Evolutionary conservation across 176 grass and related monocot genomes (phyloP).

Genomic region (bread wheat (Triticum aestivum)): DNA sequence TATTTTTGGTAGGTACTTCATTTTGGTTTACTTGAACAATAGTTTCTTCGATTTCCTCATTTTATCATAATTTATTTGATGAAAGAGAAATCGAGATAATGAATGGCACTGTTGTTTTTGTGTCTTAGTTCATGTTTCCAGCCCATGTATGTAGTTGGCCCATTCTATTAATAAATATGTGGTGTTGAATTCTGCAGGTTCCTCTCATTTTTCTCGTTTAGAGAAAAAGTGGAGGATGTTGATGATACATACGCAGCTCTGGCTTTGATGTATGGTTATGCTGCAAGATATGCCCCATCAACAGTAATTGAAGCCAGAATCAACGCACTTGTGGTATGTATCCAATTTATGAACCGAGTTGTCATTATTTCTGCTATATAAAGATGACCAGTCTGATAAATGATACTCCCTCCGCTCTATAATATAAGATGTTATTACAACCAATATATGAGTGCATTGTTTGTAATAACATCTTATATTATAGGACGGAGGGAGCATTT

Average conservation of each 20-base stretch:
- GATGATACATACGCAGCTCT: conserved; percentile 96
- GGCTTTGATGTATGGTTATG: conserved; percentile 99
- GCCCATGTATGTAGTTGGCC: conserved; percentile 18
- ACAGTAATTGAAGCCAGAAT: conserved; percentile 99
- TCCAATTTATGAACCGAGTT: conserved; percentile 21
- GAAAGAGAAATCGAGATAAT: conserved; percentile 7
- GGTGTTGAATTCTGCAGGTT: conserved; percentile 56
- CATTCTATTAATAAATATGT: conserved; percentile 24
- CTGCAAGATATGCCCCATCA: conserved; percentile 96
- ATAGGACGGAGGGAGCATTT: not conserved
- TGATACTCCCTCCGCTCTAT: not conserved
- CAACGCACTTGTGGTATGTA: conserved; percentile 91
- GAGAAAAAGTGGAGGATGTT: conserved; percentile 74
- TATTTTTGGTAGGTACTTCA: not conserved
- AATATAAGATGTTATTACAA: no score
- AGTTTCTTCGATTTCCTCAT: not conserved
- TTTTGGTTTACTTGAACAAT: not conserved
- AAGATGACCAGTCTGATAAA: not conserved
- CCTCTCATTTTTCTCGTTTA: conserved; percentile 74
- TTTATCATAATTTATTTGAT: conserved; percentile 18
- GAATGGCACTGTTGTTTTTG: conserved; percentile 2
- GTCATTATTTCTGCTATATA: conserved; percentile 17
- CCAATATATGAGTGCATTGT: no score
- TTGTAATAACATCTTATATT: no score
- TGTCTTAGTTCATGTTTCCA: conserved; percentile 10